phyloP scores from a whole-genome alignment of 1,284 basidiomycete genomes.

The Cryptococcus sp. region DNA sequence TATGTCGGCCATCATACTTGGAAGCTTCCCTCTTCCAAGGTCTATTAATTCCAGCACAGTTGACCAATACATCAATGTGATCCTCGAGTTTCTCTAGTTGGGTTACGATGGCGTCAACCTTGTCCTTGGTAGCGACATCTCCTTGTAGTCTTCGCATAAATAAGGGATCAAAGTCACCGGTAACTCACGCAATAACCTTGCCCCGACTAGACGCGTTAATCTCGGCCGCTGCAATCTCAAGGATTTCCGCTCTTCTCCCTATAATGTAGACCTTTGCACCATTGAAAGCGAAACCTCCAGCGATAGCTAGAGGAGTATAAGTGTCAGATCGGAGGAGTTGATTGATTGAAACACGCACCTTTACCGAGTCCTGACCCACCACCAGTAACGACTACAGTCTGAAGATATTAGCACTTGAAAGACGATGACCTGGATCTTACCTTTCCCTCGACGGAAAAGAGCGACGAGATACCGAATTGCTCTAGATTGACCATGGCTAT shows the following conservation, averaged over 20 bases:
- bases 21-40: slow-evolving; percentile 15
- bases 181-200: slow-evolving; percentile 2
- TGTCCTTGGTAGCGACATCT: slow-evolving; percentile 5
- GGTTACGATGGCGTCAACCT: not conserved
- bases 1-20: not conserved
- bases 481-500: not conserved
- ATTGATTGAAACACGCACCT: no score
- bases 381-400: not conserved
- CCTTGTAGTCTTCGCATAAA: slow-evolving; percentile 1
- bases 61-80: slow-evolving; percentile 40
- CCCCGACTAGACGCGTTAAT: slow-evolving; percentile 6
- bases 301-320: not conserved
- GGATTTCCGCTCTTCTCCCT: slow-evolving; percentile 24
- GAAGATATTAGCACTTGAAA: not conserved
- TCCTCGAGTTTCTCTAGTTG: not conserved
- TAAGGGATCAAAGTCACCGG: not conserved
- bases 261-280: slow-evolving; percentile 37
- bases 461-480: not conserved
- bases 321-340: not conserved
- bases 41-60: slow-evolving; percentile 37
- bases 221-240: slow-evolving; percentile 20
- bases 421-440: not conserved
- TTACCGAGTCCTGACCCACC: slow-evolving; percentile 1
- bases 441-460: not conserved
- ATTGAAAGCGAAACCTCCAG: slow-evolving; percentile 16